phyloP scores from a whole-genome alignment of 108 stramenopile species.

The Fistulifera pelliculosa region DNA sequence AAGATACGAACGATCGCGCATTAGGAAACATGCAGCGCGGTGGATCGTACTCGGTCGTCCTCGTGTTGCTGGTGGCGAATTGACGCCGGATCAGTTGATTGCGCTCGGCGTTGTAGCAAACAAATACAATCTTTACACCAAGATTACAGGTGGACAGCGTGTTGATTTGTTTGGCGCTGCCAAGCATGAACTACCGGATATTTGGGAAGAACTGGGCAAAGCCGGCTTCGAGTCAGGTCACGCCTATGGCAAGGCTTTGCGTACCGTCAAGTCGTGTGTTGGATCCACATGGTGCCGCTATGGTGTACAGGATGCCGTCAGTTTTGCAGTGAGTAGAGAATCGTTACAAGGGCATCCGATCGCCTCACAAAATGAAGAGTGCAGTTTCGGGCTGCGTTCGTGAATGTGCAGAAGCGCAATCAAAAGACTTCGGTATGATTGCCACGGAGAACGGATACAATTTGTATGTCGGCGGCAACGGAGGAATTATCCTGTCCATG shows the following conservation, averaged over 20 bases:
- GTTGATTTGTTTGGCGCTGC: slow-evolving; percentile 90
- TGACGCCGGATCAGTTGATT: slow-evolving; percentile 82
- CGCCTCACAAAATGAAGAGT: slow-evolving; percentile 91
- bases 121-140: slow-evolving; percentile 83
- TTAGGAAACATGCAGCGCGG: slow-evolving; percentile 93
- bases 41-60: slow-evolving; percentile 92
- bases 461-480: slow-evolving; percentile 87
- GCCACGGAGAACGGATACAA: slow-evolving; percentile 93
- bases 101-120: slow-evolving; percentile 76
- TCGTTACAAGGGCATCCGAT: slow-evolving; percentile 90
- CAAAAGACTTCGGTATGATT: slow-evolving; percentile 91
- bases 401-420: slow-evolving; percentile 89
- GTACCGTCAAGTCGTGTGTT: slow-evolving; percentile 92
- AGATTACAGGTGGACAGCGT: slow-evolving; percentile 89
- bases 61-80: slow-evolving; percentile 87
- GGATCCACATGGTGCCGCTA: slow-evolving; percentile 93
- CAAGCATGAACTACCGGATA: slow-evolving; percentile 85
- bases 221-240: slow-evolving; percentile 90
- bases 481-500: slow-evolving; percentile 85
- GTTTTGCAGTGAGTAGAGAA: slow-evolving; percentile 88
- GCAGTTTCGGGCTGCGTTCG: slow-evolving; percentile 85
- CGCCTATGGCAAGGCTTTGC: slow-evolving; percentile 90
- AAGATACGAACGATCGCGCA: slow-evolving; percentile 90
- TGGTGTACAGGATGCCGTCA: slow-evolving; percentile 86
- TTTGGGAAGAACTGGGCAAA: slow-evolving; percentile 86